A percentile compares a stretch with the other conserved stretches of the same genome.
phyloP scores from a whole-genome alignment of 129 eudicot species.

The Escallonia rubra region DNA sequence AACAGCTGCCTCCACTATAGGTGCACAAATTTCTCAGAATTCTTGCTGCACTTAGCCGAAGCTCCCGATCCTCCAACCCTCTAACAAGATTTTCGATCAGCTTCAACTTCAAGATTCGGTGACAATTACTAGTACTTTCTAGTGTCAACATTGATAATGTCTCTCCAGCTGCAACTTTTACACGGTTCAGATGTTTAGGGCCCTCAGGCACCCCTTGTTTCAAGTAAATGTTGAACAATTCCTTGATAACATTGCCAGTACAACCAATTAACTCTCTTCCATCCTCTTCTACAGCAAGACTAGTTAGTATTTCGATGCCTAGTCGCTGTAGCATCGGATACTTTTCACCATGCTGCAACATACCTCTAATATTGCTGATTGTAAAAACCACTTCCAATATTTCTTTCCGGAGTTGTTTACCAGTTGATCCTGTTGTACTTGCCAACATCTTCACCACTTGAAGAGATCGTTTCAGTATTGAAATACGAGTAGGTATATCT shows the following conservation, averaged over 20 bases:
- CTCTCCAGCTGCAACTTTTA: conserved; percentile 79
- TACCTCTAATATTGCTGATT: conserved; percentile 66
- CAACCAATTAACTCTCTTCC: conserved; percentile 84
- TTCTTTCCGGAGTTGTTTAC: conserved; percentile 71
- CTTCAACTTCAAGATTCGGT: conserved; percentile 38
- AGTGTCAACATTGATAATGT: conserved; percentile 74
- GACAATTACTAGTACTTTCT: conserved; percentile 60
- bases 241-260: conserved; percentile 78
- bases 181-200: conserved; percentile 18
- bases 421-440: conserved; percentile 68
- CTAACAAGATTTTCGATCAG: conserved; percentile 40
- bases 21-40: conserved; percentile 62
- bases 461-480: conserved; percentile 60
- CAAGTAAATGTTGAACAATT: conserved; percentile 63
- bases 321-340: conserved; percentile 56
- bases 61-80: conserved; percentile 51
- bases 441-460: conserved; percentile 83
- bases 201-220: conserved; percentile 19
- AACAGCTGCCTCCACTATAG: conserved; percentile 56
- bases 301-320: conserved; percentile 73
- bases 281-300: conserved; percentile 71
- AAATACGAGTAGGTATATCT: too few relatives aligned
- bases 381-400: conserved; percentile 86
- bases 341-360: conserved; percentile 58
- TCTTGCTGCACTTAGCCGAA: conserved; percentile 57